Evolutionary conservation across 1,284 basidiomycete genomes (phyloP).

Genomic region (Wallemia hederae): DNA sequence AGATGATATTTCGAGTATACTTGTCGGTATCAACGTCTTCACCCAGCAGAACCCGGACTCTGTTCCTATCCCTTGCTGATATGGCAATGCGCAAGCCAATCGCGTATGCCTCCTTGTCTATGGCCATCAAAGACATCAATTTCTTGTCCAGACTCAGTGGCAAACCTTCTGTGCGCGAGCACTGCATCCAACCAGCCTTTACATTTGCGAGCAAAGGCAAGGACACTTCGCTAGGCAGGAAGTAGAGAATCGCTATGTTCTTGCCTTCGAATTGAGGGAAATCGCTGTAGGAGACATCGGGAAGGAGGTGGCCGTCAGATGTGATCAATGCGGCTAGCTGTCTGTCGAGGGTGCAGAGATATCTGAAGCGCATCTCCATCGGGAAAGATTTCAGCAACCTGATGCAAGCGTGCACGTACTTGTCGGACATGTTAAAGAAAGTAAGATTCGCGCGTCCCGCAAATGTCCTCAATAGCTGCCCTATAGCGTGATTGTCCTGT

Average conservation of each 20-base stretch:
- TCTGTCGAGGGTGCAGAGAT: neutral
- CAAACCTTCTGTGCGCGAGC: neutral
- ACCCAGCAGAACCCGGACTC: neutral
- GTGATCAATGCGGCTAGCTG: neutral
- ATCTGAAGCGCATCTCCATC: neutral
- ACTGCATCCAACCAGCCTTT: neutral
- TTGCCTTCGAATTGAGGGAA: neutral
- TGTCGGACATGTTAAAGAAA: too few relatives aligned
- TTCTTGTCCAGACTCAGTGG: neutral
- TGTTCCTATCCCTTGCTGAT: neutral
- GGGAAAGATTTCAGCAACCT: neutral
- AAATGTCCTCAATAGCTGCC: neutral
- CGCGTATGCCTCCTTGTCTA: neutral
- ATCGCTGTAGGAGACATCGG: neutral
- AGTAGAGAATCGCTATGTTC: neutral
- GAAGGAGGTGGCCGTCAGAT: neutral
- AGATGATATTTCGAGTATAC: neutral
- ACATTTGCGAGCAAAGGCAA: neutral
- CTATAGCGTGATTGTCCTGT: neutral
- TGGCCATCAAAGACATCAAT: neutral
- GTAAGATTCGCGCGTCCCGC: too few relatives aligned
- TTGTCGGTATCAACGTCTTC: neutral
- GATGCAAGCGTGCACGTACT: neutral
- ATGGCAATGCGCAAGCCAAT: neutral
- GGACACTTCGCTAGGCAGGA: neutral